A percentile compares a stretch with the other conserved stretches of the same genome.
Evolutionary conservation across 2,329 filamentous ascomycete genomes (phyloP).

Genomic region (Coleophoma cylindrospora): DNA sequence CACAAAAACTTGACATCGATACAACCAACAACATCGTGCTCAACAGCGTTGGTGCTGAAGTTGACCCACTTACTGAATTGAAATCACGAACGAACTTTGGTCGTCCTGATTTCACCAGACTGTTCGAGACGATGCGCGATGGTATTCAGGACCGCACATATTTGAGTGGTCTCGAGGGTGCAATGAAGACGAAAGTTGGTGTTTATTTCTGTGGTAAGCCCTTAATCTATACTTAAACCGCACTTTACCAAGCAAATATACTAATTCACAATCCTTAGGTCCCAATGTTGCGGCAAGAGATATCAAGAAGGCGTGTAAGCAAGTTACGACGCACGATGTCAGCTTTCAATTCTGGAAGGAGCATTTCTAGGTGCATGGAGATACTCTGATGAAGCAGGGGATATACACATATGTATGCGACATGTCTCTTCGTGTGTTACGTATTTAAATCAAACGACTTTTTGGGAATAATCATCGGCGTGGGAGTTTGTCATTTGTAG

Average conservation of each 20-base stretch:
- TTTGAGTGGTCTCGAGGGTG: constrained; percentile 73
- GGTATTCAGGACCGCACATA: constrained; percentile 84
- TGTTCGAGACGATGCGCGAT: constrained; percentile 81
- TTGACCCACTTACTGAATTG: constrained; percentile 90
- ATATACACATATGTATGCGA: too few relatives aligned
- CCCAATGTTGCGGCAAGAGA: constrained; percentile 58
- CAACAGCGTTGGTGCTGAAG: constrained; percentile 82
- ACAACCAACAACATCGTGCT: constrained; percentile 95
- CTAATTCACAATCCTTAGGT: constrained; percentile 11
- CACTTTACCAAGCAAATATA: not conserved
- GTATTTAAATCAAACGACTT: constrained; percentile 5
- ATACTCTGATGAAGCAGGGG: too few relatives aligned
- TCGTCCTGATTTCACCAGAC: constrained; percentile 76
- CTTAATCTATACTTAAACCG: constrained; percentile 35
- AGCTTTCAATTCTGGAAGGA: constrained; percentile 99
- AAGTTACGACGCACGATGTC: constrained; percentile 70
- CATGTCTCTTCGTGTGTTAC: not conserved
- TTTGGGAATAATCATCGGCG: constrained; percentile 4
- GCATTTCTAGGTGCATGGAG: constrained; percentile 53
- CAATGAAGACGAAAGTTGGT: constrained; percentile 77
- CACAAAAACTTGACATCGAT: constrained; percentile 86
- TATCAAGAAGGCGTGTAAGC: constrained; percentile 77
- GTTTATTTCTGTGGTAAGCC: constrained; percentile 95
- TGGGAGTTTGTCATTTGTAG: not conserved
- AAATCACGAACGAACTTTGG: constrained; percentile 91